Evolutionary conservation across 805 yeast genomes (phyloP).

Genomic region (Schwanniomyces pseudopolymorphus): DNA sequence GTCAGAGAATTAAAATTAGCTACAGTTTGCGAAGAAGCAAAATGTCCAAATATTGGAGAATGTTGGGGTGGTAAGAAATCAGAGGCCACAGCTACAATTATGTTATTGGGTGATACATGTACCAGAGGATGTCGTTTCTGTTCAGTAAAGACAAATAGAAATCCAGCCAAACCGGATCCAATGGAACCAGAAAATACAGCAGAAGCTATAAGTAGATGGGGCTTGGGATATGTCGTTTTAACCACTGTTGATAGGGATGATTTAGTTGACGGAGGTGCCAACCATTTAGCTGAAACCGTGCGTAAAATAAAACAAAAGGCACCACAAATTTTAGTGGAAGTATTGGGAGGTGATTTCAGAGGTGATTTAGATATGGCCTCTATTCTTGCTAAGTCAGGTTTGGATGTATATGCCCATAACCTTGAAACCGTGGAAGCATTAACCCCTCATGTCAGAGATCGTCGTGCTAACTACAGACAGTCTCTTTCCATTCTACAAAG

Average conservation of each 20-base stretch:
- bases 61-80: slow-evolving; percentile 98
- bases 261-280: slow-evolving; percentile 87
- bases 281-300: slow-evolving; percentile 88
- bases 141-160: slow-evolving; percentile 89
- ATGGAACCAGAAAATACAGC: slow-evolving; percentile 98
- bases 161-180: slow-evolving; percentile 88
- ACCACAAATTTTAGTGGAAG: slow-evolving; percentile 89
- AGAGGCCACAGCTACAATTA: slow-evolving; percentile 95
- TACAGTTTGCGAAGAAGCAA: slow-evolving; percentile 98
- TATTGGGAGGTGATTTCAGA: slow-evolving; percentile 90
- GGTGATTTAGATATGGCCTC: slow-evolving; percentile 84
- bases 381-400: slow-evolving; percentile 77
- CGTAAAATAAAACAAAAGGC: slow-evolving; percentile 79
- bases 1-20: slow-evolving; percentile 84
- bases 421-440: slow-evolving; percentile 93
- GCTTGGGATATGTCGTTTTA: slow-evolving; percentile 93
- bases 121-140: slow-evolving; percentile 99
- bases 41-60: slow-evolving; percentile 99
- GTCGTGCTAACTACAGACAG: slow-evolving; percentile 94
- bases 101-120: slow-evolving; percentile 98
- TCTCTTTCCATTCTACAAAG: slow-evolving; percentile 71
- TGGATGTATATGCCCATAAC: slow-evolving; percentile 97
- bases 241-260: slow-evolving; percentile 99
- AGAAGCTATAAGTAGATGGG: slow-evolving; percentile 96
- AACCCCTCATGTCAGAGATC: slow-evolving; percentile 93